Evolutionary conservation across 2,329 filamentous ascomycete species (phyloP).

Genomic region (Thielaviopsis euricoi): DNA sequence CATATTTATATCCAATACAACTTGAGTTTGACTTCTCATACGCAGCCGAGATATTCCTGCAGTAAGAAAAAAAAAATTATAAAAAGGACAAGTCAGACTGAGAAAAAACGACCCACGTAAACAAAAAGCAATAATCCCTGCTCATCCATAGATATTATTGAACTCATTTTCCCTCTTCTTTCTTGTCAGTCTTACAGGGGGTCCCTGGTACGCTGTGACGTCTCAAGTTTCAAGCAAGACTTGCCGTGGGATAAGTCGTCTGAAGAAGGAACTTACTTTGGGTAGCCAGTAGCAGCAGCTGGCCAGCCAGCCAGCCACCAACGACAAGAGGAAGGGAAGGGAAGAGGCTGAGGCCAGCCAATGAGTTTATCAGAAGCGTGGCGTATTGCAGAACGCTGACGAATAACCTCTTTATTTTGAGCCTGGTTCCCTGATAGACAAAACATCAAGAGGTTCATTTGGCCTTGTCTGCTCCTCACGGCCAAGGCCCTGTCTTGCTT

Average conservation of each 20-base stretch:
- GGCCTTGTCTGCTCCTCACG: not conserved
- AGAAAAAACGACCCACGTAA: not conserved
- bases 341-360: not conserved
- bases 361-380: too few relatives aligned
- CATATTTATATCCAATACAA: not conserved
- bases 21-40: not conserved
- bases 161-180: too few relatives aligned
- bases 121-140: not conserved
- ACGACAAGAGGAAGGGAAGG: not conserved
- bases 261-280: not conserved
- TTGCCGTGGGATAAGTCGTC: not conserved
- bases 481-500: too few relatives aligned
- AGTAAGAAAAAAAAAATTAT: not conserved
- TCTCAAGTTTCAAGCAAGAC: constrained; percentile 32
- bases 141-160: not conserved
- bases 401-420: not conserved
- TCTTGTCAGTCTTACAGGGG: not conserved
- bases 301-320: too few relatives aligned
- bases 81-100: not conserved
- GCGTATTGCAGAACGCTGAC: not conserved
- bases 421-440: too few relatives aligned
- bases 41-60: not conserved
- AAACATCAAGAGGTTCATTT: not conserved
- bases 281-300: too few relatives aligned
- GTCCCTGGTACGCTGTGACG: constrained; percentile 21